These are phyloP conservation scores for Suillus subalutaceus DNA, from an alignment of 768 basidiomycete genomes.

Conservation along the genomic window DNA sequence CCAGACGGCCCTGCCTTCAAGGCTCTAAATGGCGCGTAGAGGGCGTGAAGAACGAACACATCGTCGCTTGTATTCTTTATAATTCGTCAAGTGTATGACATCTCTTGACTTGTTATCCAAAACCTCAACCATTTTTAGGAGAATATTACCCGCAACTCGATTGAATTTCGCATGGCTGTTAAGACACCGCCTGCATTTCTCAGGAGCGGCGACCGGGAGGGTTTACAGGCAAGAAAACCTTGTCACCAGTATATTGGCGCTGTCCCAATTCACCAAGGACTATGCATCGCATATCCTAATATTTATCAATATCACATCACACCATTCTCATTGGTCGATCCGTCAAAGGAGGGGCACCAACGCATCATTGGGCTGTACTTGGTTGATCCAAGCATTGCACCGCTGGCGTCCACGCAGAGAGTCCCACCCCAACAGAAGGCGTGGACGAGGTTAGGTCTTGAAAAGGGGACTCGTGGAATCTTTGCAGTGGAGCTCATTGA, in stretches of 20 bases:
- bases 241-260: constrained; percentile 53
- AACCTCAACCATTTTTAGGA: constrained; percentile 34
- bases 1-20: constrained; percentile 35
- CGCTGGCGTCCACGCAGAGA: constrained; percentile 43
- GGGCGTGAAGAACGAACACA: constrained; percentile 55
- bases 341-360: constrained; percentile 43
- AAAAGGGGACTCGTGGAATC: constrained; percentile 13
- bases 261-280: constrained; percentile 38
- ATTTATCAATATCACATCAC: constrained; percentile 53
- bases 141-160: constrained; percentile 40
- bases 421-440: constrained; percentile 54
- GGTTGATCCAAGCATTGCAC: constrained; percentile 47
- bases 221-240: constrained; percentile 46
- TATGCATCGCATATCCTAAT: constrained; percentile 55
- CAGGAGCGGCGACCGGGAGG: constrained; percentile 38
- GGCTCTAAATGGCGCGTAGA: constrained; percentile 52
- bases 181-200: constrained; percentile 41
- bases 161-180: constrained; percentile 56
- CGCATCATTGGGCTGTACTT: constrained; percentile 50
- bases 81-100: constrained; percentile 42
- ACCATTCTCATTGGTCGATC: constrained; percentile 43
- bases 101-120: neutral
- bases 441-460: constrained; percentile 45
- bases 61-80: constrained; percentile 50
- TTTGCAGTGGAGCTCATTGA: constrained; percentile 43